phyloP scores from a whole-genome alignment of 768 basidiomycete genomes.

The Russula vinacea region DNA sequence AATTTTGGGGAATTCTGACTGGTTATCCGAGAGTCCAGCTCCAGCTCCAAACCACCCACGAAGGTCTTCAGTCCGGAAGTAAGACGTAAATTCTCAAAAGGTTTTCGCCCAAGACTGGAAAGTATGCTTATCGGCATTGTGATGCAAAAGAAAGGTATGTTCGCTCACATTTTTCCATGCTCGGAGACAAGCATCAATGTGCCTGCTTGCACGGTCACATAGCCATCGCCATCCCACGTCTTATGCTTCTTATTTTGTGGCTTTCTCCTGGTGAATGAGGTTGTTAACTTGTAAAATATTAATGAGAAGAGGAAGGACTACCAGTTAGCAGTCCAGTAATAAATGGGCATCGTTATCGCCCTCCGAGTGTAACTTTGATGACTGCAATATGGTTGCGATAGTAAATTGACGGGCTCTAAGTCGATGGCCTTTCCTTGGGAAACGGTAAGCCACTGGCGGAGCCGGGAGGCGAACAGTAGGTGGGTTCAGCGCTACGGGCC shows the following conservation, averaged over 20 bases:
- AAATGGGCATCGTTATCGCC: slow-evolving; percentile 33
- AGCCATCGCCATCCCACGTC: slow-evolving; percentile 82
- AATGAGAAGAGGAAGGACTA: slow-evolving; percentile 33
- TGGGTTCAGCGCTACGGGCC: slow-evolving; percentile 34
- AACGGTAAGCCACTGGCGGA: slow-evolving; percentile 29
- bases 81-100: slow-evolving; percentile 57
- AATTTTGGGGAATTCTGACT: slow-evolving; percentile 51
- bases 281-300: slow-evolving; percentile 1
- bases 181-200: slow-evolving; percentile 64
- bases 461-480: slow-evolving; percentile 32
- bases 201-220: slow-evolving; percentile 49
- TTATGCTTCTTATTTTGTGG: slow-evolving; percentile 73
- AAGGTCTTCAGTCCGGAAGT: slow-evolving; percentile 44
- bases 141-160: background rate
- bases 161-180: slow-evolving; percentile 62
- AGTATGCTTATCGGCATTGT: background rate
- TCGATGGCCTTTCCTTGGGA: slow-evolving; percentile 36
- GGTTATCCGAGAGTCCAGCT: slow-evolving; percentile 53
- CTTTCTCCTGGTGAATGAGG: slow-evolving; percentile 55
- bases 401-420: slow-evolving; percentile 40
- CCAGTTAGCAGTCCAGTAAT: slow-evolving; percentile 74
- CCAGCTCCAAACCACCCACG: slow-evolving; percentile 59
- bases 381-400: slow-evolving; percentile 8
- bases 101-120: slow-evolving; percentile 55
- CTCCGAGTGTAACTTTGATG: slow-evolving; percentile 21